These are phyloP conservation scores for Xanthoconium stramineum DNA, from an alignment of 768 basidiomycete genomes.

Conservation along the genomic window DNA sequence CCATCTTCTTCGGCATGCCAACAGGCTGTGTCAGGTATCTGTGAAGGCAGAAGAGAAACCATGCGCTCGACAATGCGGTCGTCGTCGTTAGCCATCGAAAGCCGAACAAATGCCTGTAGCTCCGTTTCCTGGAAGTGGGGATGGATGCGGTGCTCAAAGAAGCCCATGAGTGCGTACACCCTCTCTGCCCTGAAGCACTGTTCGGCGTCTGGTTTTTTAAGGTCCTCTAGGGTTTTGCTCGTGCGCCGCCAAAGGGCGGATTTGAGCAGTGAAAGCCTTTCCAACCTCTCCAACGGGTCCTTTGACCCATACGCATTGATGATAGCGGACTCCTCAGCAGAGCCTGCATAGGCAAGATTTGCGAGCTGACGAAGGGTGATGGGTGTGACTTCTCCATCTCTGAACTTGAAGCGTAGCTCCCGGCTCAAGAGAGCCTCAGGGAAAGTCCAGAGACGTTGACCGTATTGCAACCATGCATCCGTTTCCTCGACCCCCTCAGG, in stretches of 20 bases:
- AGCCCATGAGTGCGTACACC: background rate
- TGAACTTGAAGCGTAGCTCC: slow-evolving; percentile 13
- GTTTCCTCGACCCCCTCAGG: too few species aligned
- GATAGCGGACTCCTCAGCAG: slow-evolving; percentile 19
- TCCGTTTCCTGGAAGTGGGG: slow-evolving; percentile 18
- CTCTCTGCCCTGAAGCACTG: slow-evolving; percentile 15
- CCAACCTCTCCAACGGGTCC: slow-evolving; percentile 24
- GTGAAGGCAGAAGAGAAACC: slow-evolving; percentile 17
- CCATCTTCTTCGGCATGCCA: slow-evolving; percentile 24
- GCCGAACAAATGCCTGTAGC: slow-evolving; percentile 19
- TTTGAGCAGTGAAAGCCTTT: slow-evolving; percentile 20
- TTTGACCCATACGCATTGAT: slow-evolving; percentile 18
- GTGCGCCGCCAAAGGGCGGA: slow-evolving; percentile 24
- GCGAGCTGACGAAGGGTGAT: slow-evolving; percentile 26
- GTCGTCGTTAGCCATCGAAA: slow-evolving; percentile 25
- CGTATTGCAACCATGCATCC: too few species aligned
- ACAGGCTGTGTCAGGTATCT: background rate
- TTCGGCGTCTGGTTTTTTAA: background rate
- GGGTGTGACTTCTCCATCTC: slow-evolving; percentile 7
- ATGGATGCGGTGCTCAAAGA: slow-evolving; percentile 25
- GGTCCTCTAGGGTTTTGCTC: background rate
- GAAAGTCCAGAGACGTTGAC: slow-evolving; percentile 8
- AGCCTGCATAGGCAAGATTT: slow-evolving; percentile 15
- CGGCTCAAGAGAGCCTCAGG: slow-evolving; percentile 18
- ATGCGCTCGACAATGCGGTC: slow-evolving; percentile 23